Base-by-base conservation (phyloP, 1,284 basidiomycete genomes). In the Apiotrichum domesticum region DNA sequence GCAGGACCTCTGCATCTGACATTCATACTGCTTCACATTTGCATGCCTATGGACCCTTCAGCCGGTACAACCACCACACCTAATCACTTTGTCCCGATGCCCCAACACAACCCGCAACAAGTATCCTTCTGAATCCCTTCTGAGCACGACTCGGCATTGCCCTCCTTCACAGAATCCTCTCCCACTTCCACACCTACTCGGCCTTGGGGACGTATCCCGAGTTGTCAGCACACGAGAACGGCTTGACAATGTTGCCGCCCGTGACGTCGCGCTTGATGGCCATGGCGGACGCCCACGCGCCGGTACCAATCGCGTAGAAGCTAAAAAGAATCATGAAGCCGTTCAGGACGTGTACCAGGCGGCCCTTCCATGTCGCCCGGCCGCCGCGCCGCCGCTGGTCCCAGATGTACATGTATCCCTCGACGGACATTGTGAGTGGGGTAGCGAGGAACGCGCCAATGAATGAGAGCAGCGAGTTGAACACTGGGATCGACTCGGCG, bases 371-470 rank as follows among this genome's bases (percentile, higher is more conserved):
- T 29, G 29, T 29, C 34, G 7, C 47, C 15, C 58, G 61, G 59
- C 21, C 42, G 51, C 33, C 41, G 51, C 54, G 54, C 37, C 29
- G n/a, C 49, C 41, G 52, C 56, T 63, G 57, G 58, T 67, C 64
- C 52, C 53, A 67, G 8, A 66, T 52, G 60, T 59, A 71, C 69
- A 71, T 71, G 58, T 57, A 60, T 10, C 62, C 60, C 50, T 63
- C 61, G 21, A 57, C 39, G 8, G 46, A 45, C 45, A 65, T 46
- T 35, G 47, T 55, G 11, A 61, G 45, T 8, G 57, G 54, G 14
- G 61, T 63, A 44, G 46, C 60, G 54, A 58, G 55, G 6, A 68
- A 54, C 4, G 64, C 64, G 29, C 66, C 66, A 33, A 67, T 56
- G 35, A 71, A 53, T 9, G 58, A 59, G 15, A 71, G 42, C n/a